A percentile compares a stretch with the other conserved stretches of the same genome.
These are phyloP conservation scores for Sindora glabra DNA, from an alignment of 306 rosid species.

Conservation along the genomic window DNA sequence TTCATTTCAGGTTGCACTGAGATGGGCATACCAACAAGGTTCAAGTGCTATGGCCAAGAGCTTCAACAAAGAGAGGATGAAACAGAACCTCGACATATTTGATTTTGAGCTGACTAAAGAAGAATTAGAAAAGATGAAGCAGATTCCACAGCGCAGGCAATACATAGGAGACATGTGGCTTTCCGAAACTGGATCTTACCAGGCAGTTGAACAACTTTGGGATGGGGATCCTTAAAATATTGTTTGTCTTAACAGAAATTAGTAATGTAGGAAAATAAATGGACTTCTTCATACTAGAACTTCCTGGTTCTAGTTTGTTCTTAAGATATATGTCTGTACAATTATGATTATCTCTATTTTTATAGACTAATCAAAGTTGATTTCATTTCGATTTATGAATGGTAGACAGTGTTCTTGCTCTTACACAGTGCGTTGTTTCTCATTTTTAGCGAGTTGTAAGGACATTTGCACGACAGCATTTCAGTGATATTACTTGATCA, in stretches of 20 bases:
- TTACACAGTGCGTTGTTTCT: too few species aligned
- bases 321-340: too few species aligned
- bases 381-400: too few species aligned
- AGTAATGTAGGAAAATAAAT: neutral
- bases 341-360: too few species aligned
- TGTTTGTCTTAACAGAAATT: neutral
- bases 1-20: slow-evolving; percentile 39
- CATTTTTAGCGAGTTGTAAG: too few species aligned
- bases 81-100: slow-evolving; percentile 41
- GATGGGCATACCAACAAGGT: slow-evolving; percentile 51
- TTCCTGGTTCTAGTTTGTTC: neutral
- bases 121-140: slow-evolving; percentile 37
- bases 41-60: slow-evolving; percentile 38
- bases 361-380: too few species aligned
- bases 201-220: slow-evolving; percentile 42
- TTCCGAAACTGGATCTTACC: slow-evolving; percentile 35
- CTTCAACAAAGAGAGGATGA: slow-evolving; percentile 53
- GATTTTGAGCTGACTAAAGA: slow-evolving; percentile 44
- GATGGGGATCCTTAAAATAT: slow-evolving; percentile 27
- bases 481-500: too few species aligned
- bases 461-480: too few species aligned
- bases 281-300: neutral
- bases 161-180: slow-evolving; percentile 22
- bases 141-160: slow-evolving; percentile 44
- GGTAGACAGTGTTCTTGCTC: too few species aligned